Conservation (phyloP, 2,329 filamentous ascomycete genomes). For the Xylaria sp. region DNA sequence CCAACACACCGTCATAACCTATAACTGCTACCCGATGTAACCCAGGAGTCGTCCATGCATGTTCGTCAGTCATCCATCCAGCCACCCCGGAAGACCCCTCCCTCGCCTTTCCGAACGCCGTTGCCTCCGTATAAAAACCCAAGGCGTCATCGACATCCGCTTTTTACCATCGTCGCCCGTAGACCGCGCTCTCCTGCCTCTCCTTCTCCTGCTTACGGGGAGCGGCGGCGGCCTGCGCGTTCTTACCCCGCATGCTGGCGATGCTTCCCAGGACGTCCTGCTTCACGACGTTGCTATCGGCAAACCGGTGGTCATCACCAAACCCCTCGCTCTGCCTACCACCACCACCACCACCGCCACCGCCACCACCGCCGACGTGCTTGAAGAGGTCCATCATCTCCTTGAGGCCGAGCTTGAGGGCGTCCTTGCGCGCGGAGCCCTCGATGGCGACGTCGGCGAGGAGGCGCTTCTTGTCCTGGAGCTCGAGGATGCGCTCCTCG, state of each 20-base stretch:
- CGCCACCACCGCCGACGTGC: conserved; percentile 60
- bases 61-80: not conserved
- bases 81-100: too few species aligned
- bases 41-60: not conserved
- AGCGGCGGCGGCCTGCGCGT: conserved; percentile 20
- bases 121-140: not conserved
- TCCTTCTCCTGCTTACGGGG: too few species aligned
- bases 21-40: not conserved
- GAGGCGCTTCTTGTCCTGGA: conserved; percentile 91
- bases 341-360: conserved; percentile 41
- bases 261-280: conserved; percentile 29
- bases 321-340: too few species aligned
- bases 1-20: conserved; percentile 1
- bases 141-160: not conserved
- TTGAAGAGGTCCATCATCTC: conserved; percentile 92
- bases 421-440: conserved; percentile 68
- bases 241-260: conserved; percentile 28
- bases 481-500: conserved; percentile 90
- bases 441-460: conserved; percentile 93
- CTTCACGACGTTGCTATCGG: conserved; percentile 19
- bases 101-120: too few species aligned
- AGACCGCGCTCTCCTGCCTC: conserved; percentile 44
- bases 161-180: conserved; percentile 47
- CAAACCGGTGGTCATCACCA: too few species aligned
- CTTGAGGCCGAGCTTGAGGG: conserved; percentile 84